phyloP scores from a whole-genome alignment of 2,329 filamentous ascomycete species.

The Falciphora oryzae region DNA sequence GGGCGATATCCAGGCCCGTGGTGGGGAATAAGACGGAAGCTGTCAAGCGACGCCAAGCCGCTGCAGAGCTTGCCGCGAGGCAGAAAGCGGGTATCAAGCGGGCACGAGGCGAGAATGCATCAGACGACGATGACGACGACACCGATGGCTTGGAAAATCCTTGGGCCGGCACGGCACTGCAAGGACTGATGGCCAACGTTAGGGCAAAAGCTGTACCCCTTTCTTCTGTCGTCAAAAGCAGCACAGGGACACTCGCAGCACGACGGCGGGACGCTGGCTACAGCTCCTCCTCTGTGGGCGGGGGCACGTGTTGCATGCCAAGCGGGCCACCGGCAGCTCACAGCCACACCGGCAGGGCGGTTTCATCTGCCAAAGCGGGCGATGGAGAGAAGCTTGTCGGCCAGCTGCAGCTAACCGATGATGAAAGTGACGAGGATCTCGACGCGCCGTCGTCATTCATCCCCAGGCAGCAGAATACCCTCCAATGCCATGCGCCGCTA shows the following conservation, averaged over 20 bases:
- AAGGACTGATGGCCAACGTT: slow-evolving; percentile 37
- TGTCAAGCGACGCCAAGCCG: slow-evolving; percentile 29
- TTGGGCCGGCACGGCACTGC: slow-evolving; percentile 32
- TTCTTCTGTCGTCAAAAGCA: neutral
- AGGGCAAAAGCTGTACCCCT: slow-evolving; percentile 22
- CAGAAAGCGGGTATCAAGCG: slow-evolving; percentile 27
- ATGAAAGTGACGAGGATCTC: slow-evolving; percentile 3
- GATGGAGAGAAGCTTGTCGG: neutral
- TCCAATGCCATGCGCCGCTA: neutral
- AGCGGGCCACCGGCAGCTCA: neutral
- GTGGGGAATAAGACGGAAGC: slow-evolving; percentile 33
- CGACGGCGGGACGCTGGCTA: neutral
- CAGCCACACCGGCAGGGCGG: neutral
- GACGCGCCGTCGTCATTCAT: slow-evolving; percentile 1
- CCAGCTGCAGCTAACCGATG: neutral
- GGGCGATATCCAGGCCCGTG: slow-evolving; percentile 45
- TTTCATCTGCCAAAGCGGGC: neutral
- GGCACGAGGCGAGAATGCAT: slow-evolving; percentile 14
- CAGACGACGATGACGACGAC: slow-evolving; percentile 25
- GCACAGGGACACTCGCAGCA: neutral
- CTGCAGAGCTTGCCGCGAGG: slow-evolving; percentile 27
- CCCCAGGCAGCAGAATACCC: neutral
- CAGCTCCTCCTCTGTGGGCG: too few relatives aligned
- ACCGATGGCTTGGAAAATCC: slow-evolving; percentile 15
- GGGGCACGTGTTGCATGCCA: neutral